Conservation (phyloP, 2,329 filamentous ascomycete species). For the Fusarium pseudonygamai region DNA sequence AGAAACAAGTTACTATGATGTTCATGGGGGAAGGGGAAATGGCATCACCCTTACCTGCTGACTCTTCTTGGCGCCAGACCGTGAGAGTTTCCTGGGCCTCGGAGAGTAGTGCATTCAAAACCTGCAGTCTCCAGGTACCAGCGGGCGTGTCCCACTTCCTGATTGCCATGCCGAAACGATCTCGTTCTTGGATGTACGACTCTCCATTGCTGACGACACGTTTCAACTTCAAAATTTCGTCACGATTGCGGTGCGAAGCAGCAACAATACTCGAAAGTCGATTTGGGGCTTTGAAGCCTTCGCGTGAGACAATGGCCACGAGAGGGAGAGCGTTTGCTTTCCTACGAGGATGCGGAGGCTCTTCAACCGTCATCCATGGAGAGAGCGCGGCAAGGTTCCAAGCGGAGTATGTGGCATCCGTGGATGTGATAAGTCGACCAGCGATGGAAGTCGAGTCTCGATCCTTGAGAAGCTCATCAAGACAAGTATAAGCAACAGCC, state of each 20-base stretch:
- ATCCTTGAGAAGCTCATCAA: constrained; percentile 61
- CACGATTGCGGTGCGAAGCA: constrained; percentile 69
- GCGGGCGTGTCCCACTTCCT: constrained; percentile 72
- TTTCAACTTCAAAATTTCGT: constrained; percentile 72
- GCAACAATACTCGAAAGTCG: constrained; percentile 75
- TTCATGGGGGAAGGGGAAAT: constrained; percentile 31
- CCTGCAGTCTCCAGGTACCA: constrained; percentile 75
- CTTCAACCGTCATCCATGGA: constrained; percentile 71
- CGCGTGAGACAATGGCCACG: constrained; percentile 65
- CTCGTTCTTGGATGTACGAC: constrained; percentile 61
- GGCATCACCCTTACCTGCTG: constrained; percentile 50
- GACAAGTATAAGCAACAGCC: constrained; percentile 69
- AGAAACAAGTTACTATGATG: constrained; percentile 23
- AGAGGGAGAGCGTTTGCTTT: constrained; percentile 64
- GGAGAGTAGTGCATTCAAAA: constrained; percentile 72
- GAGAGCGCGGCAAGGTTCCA: constrained; percentile 81
- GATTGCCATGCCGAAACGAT: constrained; percentile 78
- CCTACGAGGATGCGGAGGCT: constrained; percentile 53
- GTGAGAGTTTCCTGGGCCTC: constrained; percentile 62
- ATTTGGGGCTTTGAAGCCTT: constrained; percentile 83
- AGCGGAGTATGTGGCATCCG: constrained; percentile 73
- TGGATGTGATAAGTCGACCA: constrained; percentile 66
- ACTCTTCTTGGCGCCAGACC: constrained; percentile 43
- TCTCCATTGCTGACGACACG: constrained; percentile 58
- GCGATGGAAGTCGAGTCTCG: constrained; percentile 59